phyloP scores from a whole-genome alignment of 176 grass and related monocot genomes.

The Microstegium vimineum region DNA sequence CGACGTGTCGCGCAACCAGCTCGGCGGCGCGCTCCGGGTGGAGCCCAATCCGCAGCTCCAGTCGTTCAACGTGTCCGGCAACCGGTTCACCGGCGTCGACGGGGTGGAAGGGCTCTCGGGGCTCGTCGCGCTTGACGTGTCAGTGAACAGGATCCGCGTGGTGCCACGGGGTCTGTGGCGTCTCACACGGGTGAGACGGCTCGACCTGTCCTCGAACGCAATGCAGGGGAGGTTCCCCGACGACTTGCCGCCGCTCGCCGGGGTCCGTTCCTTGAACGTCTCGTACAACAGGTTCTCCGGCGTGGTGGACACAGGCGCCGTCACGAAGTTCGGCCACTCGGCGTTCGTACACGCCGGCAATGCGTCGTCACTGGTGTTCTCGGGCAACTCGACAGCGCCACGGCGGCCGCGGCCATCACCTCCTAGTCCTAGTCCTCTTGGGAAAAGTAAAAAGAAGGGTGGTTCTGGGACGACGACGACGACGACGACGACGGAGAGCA shows the following conservation, averaged over 20 bases:
- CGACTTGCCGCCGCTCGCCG: constrained; percentile 47
- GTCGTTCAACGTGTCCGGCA: constrained; percentile 68
- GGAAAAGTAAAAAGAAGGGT: background rate
- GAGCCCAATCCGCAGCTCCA: constrained; percentile 5
- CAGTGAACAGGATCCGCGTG: constrained; percentile 44
- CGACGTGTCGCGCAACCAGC: constrained; percentile 63
- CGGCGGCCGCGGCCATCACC: background rate
- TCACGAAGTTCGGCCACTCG: constrained; percentile 59
- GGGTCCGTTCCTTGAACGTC: constrained; percentile 51
- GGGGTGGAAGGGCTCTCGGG: constrained; percentile 34
- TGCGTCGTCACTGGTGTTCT: constrained; percentile 35
- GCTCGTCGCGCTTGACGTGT: constrained; percentile 51
- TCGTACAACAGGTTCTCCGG: constrained; percentile 73
- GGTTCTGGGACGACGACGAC: background rate
- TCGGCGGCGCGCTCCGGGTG: constrained; percentile 69
- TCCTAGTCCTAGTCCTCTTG: background rate
- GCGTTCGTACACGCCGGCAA: constrained; percentile 69
- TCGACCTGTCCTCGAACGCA: constrained; percentile 67
- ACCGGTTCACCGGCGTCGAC: constrained; percentile 63
- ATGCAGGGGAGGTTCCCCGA: constrained; percentile 62
- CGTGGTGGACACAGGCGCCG: constrained; percentile 22
- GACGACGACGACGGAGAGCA: background rate
- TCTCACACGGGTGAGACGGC: constrained; percentile 20
- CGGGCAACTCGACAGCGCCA: background rate
- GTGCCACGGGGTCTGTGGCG: constrained; percentile 50